Evolutionary conservation across 2,329 filamentous ascomycete genomes (phyloP).

Genomic region (Bipolaris oryzae): DNA sequence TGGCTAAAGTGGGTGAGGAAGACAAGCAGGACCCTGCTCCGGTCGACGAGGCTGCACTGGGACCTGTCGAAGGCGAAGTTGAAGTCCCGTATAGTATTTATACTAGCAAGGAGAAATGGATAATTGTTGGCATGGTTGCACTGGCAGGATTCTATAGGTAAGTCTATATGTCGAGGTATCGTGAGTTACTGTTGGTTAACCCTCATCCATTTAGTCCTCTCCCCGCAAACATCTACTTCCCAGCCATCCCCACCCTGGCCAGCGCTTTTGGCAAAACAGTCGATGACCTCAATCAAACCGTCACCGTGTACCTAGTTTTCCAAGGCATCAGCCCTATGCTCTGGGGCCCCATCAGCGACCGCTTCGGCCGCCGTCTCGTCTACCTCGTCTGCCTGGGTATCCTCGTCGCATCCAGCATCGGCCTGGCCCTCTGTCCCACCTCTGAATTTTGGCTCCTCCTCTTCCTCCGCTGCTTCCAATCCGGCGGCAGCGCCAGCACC

Average conservation of each 20-base stretch:
- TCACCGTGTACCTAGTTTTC: constrained; percentile 56
- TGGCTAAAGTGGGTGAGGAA: constrained; percentile 11
- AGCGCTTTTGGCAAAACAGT: constrained; percentile 49
- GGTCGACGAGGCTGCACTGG: constrained; percentile 17
- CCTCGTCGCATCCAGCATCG: constrained; percentile 42
- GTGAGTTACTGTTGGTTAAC: neutral
- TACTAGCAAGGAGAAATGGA: constrained; percentile 36
- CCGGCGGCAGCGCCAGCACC: constrained; percentile 49
- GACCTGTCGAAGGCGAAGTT: constrained; percentile 22
- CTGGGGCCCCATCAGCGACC: constrained; percentile 59
- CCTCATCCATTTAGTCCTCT: constrained; percentile 41
- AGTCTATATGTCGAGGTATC: neutral
- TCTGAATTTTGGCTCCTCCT: constrained; percentile 41
- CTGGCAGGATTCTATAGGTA: constrained; percentile 42
- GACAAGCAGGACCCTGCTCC: constrained; percentile 22
- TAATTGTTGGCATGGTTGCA: constrained; percentile 40
- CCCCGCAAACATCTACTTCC: constrained; percentile 51
- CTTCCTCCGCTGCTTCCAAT: constrained; percentile 46
- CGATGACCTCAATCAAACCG: constrained; percentile 56
- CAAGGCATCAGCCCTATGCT: constrained; percentile 62
- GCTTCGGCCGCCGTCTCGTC: constrained; percentile 57
- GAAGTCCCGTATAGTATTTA: constrained; percentile 39
- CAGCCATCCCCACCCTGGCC: constrained; percentile 42
- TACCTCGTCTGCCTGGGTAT: constrained; percentile 53
- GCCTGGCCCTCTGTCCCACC: constrained; percentile 43